Evolutionary conservation across 371 early-diverging fungal species (phyloP), one percentile per base, ranked within the genome.

Genomic region (Actinomortierella wolfii): DNA sequence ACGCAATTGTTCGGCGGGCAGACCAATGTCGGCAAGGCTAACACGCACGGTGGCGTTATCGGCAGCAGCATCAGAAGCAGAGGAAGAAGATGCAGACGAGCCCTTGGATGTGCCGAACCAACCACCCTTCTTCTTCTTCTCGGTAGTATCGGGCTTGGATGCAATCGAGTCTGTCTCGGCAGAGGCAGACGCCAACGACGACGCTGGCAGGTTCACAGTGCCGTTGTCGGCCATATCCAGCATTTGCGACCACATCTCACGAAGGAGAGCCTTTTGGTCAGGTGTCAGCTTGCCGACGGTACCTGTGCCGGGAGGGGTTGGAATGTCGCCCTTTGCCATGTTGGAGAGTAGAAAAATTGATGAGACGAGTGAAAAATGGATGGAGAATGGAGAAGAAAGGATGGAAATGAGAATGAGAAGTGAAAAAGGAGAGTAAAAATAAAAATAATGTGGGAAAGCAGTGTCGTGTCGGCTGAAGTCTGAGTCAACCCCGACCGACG

Each of bases 231-330:
- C 77, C 70, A 83, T 77, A 42, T 79, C 76, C 34, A 83, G 78
- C 25, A 86, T 59, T 51, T 74, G 77, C 24, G 54, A 57, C 86
- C 86, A 88, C 51, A 87, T 42, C 52, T 86, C 69, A 54, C 84
- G 82, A 28, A 88, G 75, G 54, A 68, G 54, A 20, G 77, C 79
- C 24, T 70, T 78, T 65, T 88, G 83, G 28, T 76, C 64, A 15
- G 78, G 71, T 17, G 84, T 78, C 48, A 88, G 68, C 48, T 81
- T 76, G 44, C 79, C 79, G 54, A 80, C 75, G 55, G 68, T 77
- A 13, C 80, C 81, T 14, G 79, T 74, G 29, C 74, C 74, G 17
- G 59, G 47, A 21, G 74, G 67, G 13, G 74, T 58, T 18, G 34
- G 49, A 50, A 59, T 65, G 44, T 65, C 65, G 49, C 54, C 54